Percentiles rank a stretch among this genome's conserved stretches.
phyloP scores from a whole-genome alignment of 441 rosid genomes.

The Eutrema salsugineum region DNA sequence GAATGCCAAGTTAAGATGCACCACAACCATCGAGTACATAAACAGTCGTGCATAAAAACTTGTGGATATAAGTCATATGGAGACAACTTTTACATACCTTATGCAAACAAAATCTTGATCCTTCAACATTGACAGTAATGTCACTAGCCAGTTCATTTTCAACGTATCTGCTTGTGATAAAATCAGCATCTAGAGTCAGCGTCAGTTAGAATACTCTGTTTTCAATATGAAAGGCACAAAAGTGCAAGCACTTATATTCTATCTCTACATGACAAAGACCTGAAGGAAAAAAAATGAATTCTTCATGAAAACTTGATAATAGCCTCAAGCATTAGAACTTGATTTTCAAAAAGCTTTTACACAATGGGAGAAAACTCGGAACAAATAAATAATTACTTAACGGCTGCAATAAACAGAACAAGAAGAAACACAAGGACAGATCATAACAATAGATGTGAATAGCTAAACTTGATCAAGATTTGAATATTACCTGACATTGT shows the following conservation, averaged over 20 bases:
- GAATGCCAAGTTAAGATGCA: too few relatives aligned
- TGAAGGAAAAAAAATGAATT: too few relatives aligned
- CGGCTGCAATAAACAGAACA: not conserved
- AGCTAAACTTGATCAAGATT: slow-evolving; percentile 1
- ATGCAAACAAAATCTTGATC: slow-evolving; percentile 63
- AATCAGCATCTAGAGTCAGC: not conserved
- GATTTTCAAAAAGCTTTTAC: not conserved
- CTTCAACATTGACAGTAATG: slow-evolving; percentile 49
- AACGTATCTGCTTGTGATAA: slow-evolving; percentile 44
- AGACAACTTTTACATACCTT: slow-evolving; percentile 48
- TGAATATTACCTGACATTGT: slow-evolving; percentile 52
- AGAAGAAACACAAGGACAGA: not conserved
- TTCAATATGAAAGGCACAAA: not conserved
- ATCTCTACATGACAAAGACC: not conserved
- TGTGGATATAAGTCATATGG: not conserved
- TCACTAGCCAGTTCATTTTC: slow-evolving; percentile 75
- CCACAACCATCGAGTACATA: not conserved
- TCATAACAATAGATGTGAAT: not conserved
- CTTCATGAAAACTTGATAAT: not conserved
- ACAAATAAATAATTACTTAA: not conserved
- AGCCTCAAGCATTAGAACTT: not conserved
- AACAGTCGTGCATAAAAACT: not conserved
- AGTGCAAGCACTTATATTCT: not conserved
- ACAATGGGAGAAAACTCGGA: not conserved
- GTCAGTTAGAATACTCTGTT: not conserved